These are phyloP conservation scores for Ceratobasidium sp. DNA, from an alignment of 1,284 basidiomycete genomes.

Conservation along the genomic window DNA sequence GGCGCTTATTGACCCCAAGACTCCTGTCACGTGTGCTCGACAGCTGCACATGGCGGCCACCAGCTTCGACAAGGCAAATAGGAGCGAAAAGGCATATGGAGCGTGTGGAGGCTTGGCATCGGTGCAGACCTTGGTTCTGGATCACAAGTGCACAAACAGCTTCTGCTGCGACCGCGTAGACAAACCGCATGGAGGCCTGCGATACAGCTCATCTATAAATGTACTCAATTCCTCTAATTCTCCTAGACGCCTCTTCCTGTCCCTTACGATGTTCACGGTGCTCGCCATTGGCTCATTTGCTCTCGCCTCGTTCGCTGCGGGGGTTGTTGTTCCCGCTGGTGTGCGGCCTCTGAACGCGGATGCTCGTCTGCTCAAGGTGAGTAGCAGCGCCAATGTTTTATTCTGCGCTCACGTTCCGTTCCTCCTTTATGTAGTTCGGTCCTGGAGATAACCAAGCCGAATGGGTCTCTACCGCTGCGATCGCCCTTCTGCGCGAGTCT, in stretches of 20 bases:
- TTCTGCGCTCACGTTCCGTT: background rate
- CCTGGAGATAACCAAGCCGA: constrained; percentile 15
- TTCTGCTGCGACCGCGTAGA: constrained; percentile 16
- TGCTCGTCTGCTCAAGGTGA: constrained; percentile 31
- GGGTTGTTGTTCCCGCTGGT: constrained; percentile 30
- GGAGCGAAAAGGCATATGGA: background rate
- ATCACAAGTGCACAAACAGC: constrained; percentile 13
- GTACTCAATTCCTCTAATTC: background rate
- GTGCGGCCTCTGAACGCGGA: constrained; percentile 28
- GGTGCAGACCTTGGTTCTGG: background rate
- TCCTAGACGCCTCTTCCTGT: background rate
- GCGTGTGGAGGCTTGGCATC: constrained; percentile 20
- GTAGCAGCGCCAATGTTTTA: background rate
- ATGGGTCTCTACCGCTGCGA: constrained; percentile 28
- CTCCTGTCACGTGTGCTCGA: constrained; percentile 18
- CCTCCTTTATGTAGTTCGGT: constrained; percentile 18
- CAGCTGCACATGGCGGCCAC: constrained; percentile 9
- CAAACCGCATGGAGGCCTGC: constrained; percentile 12
- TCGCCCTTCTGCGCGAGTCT: constrained; percentile 30
- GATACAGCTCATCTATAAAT: constrained; percentile 26
- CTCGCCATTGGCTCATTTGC: constrained; percentile 35
- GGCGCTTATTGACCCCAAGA: too few relatives aligned
- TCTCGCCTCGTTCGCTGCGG: constrained; percentile 15
- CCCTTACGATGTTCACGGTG: constrained; percentile 31
- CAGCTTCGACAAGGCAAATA: constrained; percentile 24